Evolutionary conservation across 371 early-diverging fungal genomes (phyloP).

Genomic region (Apophysomyces sp.): DNA sequence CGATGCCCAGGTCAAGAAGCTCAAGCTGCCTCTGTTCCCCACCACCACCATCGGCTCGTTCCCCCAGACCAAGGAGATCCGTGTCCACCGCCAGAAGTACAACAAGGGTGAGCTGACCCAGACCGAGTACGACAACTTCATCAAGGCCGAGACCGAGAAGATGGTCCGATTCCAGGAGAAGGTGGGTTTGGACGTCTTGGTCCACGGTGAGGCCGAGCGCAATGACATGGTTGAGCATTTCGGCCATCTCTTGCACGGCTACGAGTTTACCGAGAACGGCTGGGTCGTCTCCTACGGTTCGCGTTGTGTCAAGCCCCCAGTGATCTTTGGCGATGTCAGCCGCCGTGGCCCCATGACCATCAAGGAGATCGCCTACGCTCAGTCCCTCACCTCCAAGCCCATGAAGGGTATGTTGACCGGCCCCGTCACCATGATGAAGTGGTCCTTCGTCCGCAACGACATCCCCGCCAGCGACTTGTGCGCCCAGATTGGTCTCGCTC

Average conservation of each 20-base stretch:
- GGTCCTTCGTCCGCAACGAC: constrained; percentile 98
- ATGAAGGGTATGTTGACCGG: constrained; percentile 98
- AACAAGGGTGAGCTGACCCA: constrained; percentile 79
- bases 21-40: constrained; percentile 90
- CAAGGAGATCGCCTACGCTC: constrained; percentile 79
- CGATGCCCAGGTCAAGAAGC: constrained; percentile 71
- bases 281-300: constrained; percentile 98
- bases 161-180: constrained; percentile 88
- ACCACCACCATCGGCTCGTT: constrained; percentile 98
- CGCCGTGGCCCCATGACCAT: constrained; percentile 94
- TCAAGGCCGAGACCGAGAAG: constrained; percentile 83
- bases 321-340: constrained; percentile 90
- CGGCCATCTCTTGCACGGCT: constrained; percentile 81
- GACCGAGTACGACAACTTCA: constrained; percentile 79
- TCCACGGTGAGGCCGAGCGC: constrained; percentile 97
- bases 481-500: constrained; percentile 91
- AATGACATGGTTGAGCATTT: constrained; percentile 98
- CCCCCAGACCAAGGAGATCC: constrained; percentile 97
- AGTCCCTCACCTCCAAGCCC: constrained; percentile 82
- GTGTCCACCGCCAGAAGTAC: constrained; percentile 86
- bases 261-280: constrained; percentile 90
- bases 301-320: constrained; percentile 92
- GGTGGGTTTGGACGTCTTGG: constrained; percentile 89
- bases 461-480: constrained; percentile 84
- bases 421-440: constrained; percentile 93